phyloP scores from a whole-genome alignment of 2,329 filamentous ascomycete species.

The Zalaria sp. region DNA sequence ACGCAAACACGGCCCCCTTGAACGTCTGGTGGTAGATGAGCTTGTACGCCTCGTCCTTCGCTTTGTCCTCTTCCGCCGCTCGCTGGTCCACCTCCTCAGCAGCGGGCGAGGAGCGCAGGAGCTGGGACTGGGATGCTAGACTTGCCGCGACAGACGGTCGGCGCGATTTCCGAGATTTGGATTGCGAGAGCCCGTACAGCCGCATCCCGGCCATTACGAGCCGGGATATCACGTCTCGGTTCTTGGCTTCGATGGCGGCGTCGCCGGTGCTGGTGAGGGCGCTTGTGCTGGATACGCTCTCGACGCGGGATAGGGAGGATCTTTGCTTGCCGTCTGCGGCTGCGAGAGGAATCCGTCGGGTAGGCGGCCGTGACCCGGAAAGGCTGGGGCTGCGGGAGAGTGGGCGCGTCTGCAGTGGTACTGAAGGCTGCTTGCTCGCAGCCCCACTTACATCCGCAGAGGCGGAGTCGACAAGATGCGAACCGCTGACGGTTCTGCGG shows the following conservation, averaged over 20 bases:
- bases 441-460: no score
- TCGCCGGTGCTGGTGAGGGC: background rate
- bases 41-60: conserved; percentile 37
- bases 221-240: conserved; percentile 36
- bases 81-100: conserved; percentile 3
- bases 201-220: conserved; percentile 40
- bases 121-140: background rate
- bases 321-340: conserved; percentile 9
- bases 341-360: conserved; percentile 8
- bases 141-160: background rate
- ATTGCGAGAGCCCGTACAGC: conserved; percentile 30
- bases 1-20: conserved; percentile 33
- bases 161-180: conserved; percentile 17
- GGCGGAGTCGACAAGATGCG: background rate
- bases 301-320: conserved; percentile 12
- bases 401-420: conserved; percentile 12
- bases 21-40: conserved; percentile 37
- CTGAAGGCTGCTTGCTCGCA: conserved; percentile 5
- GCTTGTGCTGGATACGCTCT: conserved; percentile 8
- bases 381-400: conserved; percentile 17
- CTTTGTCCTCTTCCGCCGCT: conserved; percentile 14
- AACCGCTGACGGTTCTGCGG: conserved; percentile 13
- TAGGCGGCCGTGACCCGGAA: conserved; percentile 9
- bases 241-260: conserved; percentile 16
- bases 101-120: background rate